Evolutionary conservation across 2,329 filamentous ascomycete genomes (phyloP).

Genomic region (Trichophaea hybrida): DNA sequence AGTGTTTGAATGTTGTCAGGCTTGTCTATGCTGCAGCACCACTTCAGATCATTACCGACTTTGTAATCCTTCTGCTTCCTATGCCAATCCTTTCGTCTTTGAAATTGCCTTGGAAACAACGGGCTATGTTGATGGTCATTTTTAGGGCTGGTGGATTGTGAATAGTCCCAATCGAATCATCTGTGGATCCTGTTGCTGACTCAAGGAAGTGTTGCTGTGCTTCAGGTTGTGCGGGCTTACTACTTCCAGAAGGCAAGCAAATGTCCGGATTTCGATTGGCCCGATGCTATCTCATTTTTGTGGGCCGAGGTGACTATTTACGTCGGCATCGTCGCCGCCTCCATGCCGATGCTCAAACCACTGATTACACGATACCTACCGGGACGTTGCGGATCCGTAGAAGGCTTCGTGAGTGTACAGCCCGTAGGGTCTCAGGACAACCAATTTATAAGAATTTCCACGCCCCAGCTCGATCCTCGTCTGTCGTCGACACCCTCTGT

Average conservation of each 20-base stretch:
- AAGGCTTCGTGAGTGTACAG: too few species aligned
- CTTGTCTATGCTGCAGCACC: conserved; percentile 63
- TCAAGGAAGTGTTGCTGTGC: conserved; percentile 35
- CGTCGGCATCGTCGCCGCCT: conserved; percentile 75
- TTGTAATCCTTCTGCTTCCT: conserved; percentile 73
- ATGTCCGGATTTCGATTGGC: conserved; percentile 47
- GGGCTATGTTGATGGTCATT: conserved; percentile 71
- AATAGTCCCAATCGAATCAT: background rate
- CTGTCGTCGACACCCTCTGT: too few species aligned
- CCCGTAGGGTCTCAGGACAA: too few species aligned
- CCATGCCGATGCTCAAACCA: conserved; percentile 83
- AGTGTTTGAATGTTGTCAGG: conserved; percentile 48
- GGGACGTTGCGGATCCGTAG: too few species aligned
- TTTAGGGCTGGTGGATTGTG: conserved; percentile 82
- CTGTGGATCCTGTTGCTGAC: background rate
- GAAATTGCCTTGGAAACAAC: conserved; percentile 71
- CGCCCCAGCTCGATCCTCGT: too few species aligned
- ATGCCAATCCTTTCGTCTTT: conserved; percentile 80
- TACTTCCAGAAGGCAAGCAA: conserved; percentile 64
- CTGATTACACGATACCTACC: conserved; percentile 38
- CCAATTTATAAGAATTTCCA: too few species aligned
- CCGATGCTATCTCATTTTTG: conserved; percentile 74
- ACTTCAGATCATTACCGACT: conserved; percentile 80
- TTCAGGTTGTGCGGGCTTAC: conserved; percentile 80
- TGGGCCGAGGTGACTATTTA: conserved; percentile 91